phyloP scores from a whole-genome alignment of 2,329 filamentous ascomycete species.

The Bipolaris gigantea region DNA sequence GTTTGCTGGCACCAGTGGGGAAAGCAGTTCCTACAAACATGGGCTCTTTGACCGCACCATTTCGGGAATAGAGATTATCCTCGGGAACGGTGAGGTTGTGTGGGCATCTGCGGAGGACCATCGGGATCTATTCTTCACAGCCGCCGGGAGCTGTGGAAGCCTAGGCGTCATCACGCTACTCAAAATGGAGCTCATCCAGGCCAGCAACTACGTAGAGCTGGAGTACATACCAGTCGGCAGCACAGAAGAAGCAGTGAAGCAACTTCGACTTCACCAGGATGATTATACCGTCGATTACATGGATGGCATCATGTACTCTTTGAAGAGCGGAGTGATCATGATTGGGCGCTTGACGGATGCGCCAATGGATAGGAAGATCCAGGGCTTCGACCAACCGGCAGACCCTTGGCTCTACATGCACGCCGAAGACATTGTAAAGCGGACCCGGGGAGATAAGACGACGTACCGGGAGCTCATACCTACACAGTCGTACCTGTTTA shows the following conservation, averaged over 20 bases:
- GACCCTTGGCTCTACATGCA: conserved; percentile 79
- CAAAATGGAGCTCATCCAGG: conserved; percentile 60
- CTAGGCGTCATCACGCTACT: conserved; percentile 64
- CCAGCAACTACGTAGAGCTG: conserved; percentile 61
- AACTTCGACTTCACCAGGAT: conserved; percentile 51
- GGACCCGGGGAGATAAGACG: conserved; percentile 4
- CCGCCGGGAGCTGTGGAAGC: conserved; percentile 62
- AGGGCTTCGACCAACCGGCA: conserved; percentile 57
- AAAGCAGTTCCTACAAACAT: conserved; percentile 67
- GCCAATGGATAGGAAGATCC: conserved; percentile 39
- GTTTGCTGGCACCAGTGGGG: conserved; percentile 67
- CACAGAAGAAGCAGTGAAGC: conserved; percentile 54
- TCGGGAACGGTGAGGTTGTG: conserved; percentile 60
- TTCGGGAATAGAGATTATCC: conserved; percentile 64
- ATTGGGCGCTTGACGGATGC: conserved; percentile 60
- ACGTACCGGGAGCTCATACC: conserved; percentile 49
- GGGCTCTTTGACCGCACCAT: conserved; percentile 69
- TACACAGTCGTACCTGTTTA: conserved; percentile 59
- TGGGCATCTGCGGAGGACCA: conserved; percentile 51
- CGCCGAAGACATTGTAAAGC: conserved; percentile 48
- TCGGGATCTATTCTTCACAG: conserved; percentile 61
- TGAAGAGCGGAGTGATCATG: conserved; percentile 61
- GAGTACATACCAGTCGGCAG: conserved; percentile 60
- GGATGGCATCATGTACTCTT: conserved; percentile 68
- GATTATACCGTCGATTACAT: conserved; percentile 62